These are phyloP conservation scores for Pleurotus tuber-regium DNA, from an alignment of 768 basidiomycete species.

Conservation along the genomic window DNA sequence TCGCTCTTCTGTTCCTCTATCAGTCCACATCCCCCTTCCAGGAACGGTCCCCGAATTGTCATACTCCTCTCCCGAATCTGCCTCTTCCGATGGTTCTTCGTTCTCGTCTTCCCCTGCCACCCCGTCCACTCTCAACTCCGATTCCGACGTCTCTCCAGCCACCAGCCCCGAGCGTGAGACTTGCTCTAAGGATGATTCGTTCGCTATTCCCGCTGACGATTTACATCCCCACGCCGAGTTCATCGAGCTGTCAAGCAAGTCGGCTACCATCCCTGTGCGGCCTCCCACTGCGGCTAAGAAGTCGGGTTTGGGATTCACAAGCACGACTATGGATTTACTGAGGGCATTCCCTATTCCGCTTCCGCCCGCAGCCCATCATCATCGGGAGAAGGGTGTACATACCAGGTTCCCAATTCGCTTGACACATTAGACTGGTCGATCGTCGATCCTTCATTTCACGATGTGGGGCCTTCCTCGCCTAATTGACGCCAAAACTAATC, in stretches of 20 bases:
- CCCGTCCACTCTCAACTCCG: conserved; percentile 17
- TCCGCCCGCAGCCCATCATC: conserved; percentile 21
- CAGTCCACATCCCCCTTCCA: conserved; percentile 10
- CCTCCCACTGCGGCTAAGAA: conserved; percentile 21
- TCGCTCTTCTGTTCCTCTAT: conserved; percentile 19
- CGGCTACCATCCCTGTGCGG: conserved; percentile 10
- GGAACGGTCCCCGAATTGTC: conserved; percentile 40
- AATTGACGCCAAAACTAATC: neutral
- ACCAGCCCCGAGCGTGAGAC: conserved; percentile 20
- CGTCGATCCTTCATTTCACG: conserved; percentile 3
- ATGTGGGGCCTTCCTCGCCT: conserved; percentile 5
- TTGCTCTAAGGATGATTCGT: conserved; percentile 20
- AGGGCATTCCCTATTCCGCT: conserved; percentile 48
- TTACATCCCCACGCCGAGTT: conserved; percentile 11
- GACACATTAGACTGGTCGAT: conserved; percentile 8
- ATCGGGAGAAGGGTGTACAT: conserved; percentile 15
- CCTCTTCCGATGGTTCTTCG: conserved; percentile 32
- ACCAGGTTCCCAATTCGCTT: conserved; percentile 15
- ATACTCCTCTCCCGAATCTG: conserved; percentile 36
- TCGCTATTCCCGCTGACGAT: conserved; percentile 15
- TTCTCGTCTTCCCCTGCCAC: conserved; percentile 12
- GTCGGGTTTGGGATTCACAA: conserved; percentile 27
- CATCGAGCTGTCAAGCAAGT: conserved; percentile 13
- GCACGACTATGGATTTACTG: conserved; percentile 40
- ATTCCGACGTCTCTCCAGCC: conserved; percentile 17